A percentile compares a stretch with the other conserved stretches of the same genome.
These are phyloP conservation scores for Eucalyptus marginata DNA, from an alignment of 345 rosid species.

Conservation along the genomic window DNA sequence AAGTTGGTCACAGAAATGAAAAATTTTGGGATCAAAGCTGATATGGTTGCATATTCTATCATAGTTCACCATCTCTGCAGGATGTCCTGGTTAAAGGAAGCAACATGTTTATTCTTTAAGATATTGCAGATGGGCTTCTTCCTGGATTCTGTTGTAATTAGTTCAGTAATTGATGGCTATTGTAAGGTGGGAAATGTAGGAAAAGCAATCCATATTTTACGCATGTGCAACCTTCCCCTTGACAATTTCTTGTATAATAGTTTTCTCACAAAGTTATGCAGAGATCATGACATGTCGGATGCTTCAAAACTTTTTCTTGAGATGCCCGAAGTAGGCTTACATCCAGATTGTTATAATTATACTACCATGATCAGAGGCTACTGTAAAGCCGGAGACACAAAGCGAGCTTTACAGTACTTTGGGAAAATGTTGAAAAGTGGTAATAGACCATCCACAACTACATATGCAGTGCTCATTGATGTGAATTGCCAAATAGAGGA, in stretches of 20 bases:
- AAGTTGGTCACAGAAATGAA: slow-evolving; percentile 28
- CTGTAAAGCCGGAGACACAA: slow-evolving; percentile 13
- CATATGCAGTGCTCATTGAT: slow-evolving; percentile 28
- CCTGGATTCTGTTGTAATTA: slow-evolving; percentile 28
- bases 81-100: slow-evolving; percentile 20
- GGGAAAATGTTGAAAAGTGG: slow-evolving; percentile 37
- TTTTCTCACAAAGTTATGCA: slow-evolving; percentile 27
- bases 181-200: slow-evolving; percentile 25
- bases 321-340: slow-evolving; percentile 25
- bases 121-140: slow-evolving; percentile 19
- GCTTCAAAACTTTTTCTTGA: slow-evolving; percentile 27
- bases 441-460: slow-evolving; percentile 16
- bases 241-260: slow-evolving; percentile 39
- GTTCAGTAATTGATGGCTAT: slow-evolving; percentile 29
- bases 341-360: slow-evolving; percentile 34
- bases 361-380: slow-evolving; percentile 31
- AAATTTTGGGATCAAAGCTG: slow-evolving; percentile 21
- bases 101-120: slow-evolving; percentile 28
- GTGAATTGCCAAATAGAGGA: slow-evolving; percentile 21
- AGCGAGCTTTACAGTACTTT: slow-evolving; percentile 18
- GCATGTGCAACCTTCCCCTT: slow-evolving; percentile 15
- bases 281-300: slow-evolving; percentile 17
- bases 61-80: slow-evolving; percentile 25
- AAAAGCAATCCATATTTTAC: slow-evolving; percentile 25
- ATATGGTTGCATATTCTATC: slow-evolving; percentile 29